phyloP scores from a whole-genome alignment of 768 basidiomycete genomes.

The Lactifluus rugatus region DNA sequence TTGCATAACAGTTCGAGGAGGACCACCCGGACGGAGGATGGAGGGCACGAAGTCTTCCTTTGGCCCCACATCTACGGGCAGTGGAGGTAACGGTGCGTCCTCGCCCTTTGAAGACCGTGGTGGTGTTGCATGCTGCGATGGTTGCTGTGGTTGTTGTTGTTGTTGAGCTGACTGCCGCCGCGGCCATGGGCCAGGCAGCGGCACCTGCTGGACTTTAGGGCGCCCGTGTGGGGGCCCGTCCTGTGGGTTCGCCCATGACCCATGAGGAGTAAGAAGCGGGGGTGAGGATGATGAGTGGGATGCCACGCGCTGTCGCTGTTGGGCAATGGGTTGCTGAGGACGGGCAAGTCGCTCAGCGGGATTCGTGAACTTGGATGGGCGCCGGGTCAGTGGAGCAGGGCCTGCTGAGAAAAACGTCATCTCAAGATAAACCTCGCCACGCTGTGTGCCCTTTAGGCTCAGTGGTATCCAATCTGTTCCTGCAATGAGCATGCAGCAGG shows the following conservation, averaged over 20 bases:
- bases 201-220: neutral
- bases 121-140: neutral
- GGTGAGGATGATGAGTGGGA: neutral
- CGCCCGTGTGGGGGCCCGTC: slow-evolving; percentile 2
- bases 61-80: slow-evolving; percentile 1
- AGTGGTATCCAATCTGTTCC: slow-evolving; percentile 59
- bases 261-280: neutral
- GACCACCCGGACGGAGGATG: slow-evolving; percentile 11
- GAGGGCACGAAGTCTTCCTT: slow-evolving; percentile 8
- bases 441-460: slow-evolving; percentile 46
- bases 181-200: slow-evolving; percentile 10
- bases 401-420: slow-evolving; percentile 84
- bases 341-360: slow-evolving; percentile 14
- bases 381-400: slow-evolving; percentile 35
- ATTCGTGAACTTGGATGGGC: slow-evolving; percentile 24
- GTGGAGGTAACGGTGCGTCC: slow-evolving; percentile 5
- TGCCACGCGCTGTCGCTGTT: slow-evolving; percentile 1
- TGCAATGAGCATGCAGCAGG: neutral
- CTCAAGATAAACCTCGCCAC: slow-evolving; percentile 85
- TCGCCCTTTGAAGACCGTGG: neutral
- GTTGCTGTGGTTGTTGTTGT: neutral
- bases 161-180: slow-evolving; percentile 3
- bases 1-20: neutral
- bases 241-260: neutral
- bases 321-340: slow-evolving; percentile 1